Evolutionary conservation across 2,329 filamentous ascomycete species (phyloP).

Genomic region (Bipolaris oryzae): DNA sequence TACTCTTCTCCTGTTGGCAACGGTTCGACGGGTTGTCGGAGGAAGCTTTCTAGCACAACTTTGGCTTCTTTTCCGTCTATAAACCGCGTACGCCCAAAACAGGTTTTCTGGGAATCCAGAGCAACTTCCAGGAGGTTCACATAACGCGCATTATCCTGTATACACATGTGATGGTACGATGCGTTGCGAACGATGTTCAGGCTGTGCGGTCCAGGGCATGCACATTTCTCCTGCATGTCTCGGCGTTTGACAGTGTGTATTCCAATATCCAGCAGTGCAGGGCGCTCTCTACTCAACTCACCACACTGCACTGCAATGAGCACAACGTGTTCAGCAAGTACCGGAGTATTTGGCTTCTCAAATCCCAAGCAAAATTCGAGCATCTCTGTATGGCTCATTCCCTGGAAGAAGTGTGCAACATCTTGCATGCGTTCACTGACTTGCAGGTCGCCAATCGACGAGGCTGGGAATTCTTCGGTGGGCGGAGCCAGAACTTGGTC

Average conservation of each 20-base stretch:
- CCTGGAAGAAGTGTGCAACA: not conserved
- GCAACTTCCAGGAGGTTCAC: not conserved
- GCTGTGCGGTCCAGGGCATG: not conserved
- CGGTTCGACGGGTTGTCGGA: not conserved
- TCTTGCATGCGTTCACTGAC: not conserved
- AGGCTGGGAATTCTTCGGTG: too few relatives aligned
- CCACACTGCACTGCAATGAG: not conserved
- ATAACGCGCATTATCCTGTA: not conserved
- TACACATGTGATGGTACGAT: not conserved
- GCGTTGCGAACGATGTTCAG: not conserved
- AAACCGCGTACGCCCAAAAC: not conserved
- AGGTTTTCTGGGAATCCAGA: not conserved
- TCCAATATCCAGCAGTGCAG: not conserved
- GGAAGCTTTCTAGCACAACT: not conserved
- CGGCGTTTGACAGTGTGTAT: not conserved
- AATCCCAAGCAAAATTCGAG: conserved; percentile 8
- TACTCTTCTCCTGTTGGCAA: not conserved
- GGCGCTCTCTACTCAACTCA: not conserved
- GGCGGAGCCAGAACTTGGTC: too few relatives aligned
- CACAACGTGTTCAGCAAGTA: not conserved
- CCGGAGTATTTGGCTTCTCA: not conserved
- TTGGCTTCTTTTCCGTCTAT: not conserved
- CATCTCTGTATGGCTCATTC: not conserved
- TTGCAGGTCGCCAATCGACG: not conserved
- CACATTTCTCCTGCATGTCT: not conserved